Base-by-base conservation (phyloP, 441 rosid genomes). In the Corymbia citriodora region DNA sequence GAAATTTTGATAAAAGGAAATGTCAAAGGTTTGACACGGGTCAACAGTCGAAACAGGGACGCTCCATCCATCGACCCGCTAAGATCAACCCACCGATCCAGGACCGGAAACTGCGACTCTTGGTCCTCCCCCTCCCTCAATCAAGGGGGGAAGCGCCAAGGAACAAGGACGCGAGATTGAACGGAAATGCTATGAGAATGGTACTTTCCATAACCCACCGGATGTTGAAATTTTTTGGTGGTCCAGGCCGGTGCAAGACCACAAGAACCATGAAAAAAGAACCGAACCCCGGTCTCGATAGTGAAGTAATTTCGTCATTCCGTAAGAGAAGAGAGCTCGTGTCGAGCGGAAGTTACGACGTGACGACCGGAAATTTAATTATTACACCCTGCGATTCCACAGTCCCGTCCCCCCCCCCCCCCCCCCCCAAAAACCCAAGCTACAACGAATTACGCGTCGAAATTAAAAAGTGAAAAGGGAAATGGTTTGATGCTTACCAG, bases 401-500 rank as follows among this genome's bases (percentile, higher is more conserved):
- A 65, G 36, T 5, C 74, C 74, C 40, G 19, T 6, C 45, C 45
- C 45, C 6, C 40, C 4, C 74, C 74, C 40, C 19, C 6, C 45
- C 45, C 45, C 6, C 40, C 4, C 40, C 40, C 40, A 3, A 3
- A 3, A 40, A 40, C 45, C 45, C 45, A 40, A 0, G 63, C 23
- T 23, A 0, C 3, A 57, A 59, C 63, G 63, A 29, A 59, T n/a
- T 15, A 65, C n/a, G 17, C 29, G 25, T 57, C 23, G 4, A 81
- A 53, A 72, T 21, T 88, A 14, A 13, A 31, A 89, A 59, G 12
- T 23, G 59, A n/a, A 88, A 89, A 92, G 92, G 90, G 89, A 85
- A 65, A 92, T 89, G 88, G 29, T 52, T 48, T 23, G 33, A 48
- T 45, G 89, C 94, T 91, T 88, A 97, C 99, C 97, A 93, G 93